Percentiles rank a stretch among this genome's conserved stretches.
Evolutionary conservation across 306 rosid genomes (phyloP).

Genomic region (Cyamopsis tetragonoloba): DNA sequence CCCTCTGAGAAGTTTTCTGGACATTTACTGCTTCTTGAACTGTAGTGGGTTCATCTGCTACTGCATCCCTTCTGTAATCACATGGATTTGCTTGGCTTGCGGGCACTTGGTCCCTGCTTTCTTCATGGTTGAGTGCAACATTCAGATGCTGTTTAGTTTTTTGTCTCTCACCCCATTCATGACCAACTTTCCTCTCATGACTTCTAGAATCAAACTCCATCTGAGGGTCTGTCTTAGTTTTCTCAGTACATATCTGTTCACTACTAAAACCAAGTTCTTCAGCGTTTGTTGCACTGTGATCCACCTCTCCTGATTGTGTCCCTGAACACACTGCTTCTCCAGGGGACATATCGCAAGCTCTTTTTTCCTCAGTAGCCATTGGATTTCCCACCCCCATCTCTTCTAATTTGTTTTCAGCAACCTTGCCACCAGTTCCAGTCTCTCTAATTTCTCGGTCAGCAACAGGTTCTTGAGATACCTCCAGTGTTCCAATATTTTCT

Average conservation of each 20-base stretch:
- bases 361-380: not conserved
- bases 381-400: conserved; percentile 29
- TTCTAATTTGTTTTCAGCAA: conserved; percentile 35
- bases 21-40: conserved; percentile 37
- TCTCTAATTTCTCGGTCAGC: conserved; percentile 35
- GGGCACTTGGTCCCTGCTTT: conserved; percentile 25
- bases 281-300: conserved; percentile 29
- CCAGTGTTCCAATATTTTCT: conserved; percentile 33
- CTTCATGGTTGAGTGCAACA: conserved; percentile 29
- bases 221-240: conserved; percentile 31
- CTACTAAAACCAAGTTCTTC: conserved; percentile 35
- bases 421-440: conserved; percentile 12
- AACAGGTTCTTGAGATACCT: conserved; percentile 29
- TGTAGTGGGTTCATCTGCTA: conserved; percentile 32
- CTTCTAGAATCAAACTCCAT: conserved; percentile 38
- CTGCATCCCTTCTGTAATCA: conserved; percentile 35
- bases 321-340: conserved; percentile 28
- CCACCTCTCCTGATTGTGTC: conserved; percentile 28
- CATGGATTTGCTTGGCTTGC: conserved; percentile 31
- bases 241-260: conserved; percentile 31
- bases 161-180: conserved; percentile 42
- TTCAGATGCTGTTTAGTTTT: conserved; percentile 31
- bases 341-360: conserved; percentile 20
- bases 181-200: conserved; percentile 41
- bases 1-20: conserved; percentile 37